Percentiles rank a stretch among this genome's conserved stretches.
Evolutionary conservation across 306 rosid genomes (phyloP).

Genomic region (Canavalia gladiata): DNA sequence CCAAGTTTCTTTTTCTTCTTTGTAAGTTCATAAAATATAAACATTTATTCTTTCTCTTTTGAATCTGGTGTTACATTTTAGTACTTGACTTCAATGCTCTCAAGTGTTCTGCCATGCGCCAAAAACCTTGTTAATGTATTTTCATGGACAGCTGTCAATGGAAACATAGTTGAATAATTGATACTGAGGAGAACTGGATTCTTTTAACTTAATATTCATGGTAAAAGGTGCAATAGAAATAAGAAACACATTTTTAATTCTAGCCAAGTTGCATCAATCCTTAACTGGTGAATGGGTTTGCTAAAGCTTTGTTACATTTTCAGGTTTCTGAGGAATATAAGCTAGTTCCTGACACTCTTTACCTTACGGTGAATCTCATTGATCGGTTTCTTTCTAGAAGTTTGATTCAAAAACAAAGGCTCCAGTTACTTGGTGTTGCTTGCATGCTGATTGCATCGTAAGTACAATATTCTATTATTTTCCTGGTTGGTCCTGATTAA

Average conservation of each 20-base stretch:
- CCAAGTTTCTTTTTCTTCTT: constrained; percentile 1
- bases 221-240: not conserved
- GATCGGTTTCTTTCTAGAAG: constrained; percentile 85
- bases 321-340: constrained; percentile 95
- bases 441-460: constrained; percentile 96
- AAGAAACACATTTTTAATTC: not conserved
- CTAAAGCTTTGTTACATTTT: constrained; percentile 40
- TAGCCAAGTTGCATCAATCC: constrained; percentile 14
- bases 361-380: constrained; percentile 85
- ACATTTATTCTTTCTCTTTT: not conserved
- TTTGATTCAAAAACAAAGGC: constrained; percentile 68
- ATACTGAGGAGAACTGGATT: constrained; percentile 13
- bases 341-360: constrained; percentile 91
- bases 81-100: constrained; percentile 7
- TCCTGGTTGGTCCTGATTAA: constrained; percentile 11
- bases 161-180: not conserved
- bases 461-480: constrained; percentile 52
- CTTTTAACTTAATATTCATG: not conserved
- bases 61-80: constrained; percentile 5
- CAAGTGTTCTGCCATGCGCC: not conserved
- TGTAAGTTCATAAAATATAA: not conserved
- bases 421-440: constrained; percentile 88
- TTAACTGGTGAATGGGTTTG: constrained; percentile 24
- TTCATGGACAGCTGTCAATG: not conserved
- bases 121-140: not conserved